Evolutionary conservation across 768 basidiomycete genomes (phyloP), one percentile per base, ranked within the genome.

Genomic region (Dictyophora rubrovolvata): DNA sequence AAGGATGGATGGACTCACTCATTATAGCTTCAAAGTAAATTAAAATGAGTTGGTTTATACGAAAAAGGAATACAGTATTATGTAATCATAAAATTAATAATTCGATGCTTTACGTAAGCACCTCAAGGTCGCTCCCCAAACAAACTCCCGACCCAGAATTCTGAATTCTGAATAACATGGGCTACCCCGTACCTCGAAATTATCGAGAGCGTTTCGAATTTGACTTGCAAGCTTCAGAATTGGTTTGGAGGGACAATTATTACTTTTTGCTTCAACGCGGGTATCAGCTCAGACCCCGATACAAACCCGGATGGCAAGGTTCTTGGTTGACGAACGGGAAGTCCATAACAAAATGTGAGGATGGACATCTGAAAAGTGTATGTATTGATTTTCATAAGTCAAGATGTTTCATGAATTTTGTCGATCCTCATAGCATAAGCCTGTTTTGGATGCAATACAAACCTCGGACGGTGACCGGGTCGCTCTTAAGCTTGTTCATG

Each of bases 221-320:
- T 7, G 28, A 53, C 6, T 6, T 53, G 6, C 20, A 21, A 4
- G 16, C 51, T 23, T n/a, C 4, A 11, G 51, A 53, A 11, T 8
- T 17, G 5, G 20, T 53, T 51, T 69, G 70, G 68, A 34, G 65
- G 1, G 63, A 65, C 37, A 67, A 67, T 56, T 68, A 70, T 48
- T 17, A 53, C 1, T 73, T 71, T 70, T 61, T 73, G 4, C 55
- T 65, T n/a, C 63, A 64, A 5, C 62, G 62, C 33, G 70, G 73
- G n/a, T 75, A 74, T 59, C 50, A 62, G 12, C 66, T 76, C 5
- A 69, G 70, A 1, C 63, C 69, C 0, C 65, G 75, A 1, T 74
- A 69, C 54, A 52, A 21, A 36, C 73, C 67, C 0, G 67, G 64
- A 23, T 74, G 73, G 73, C 56, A 63, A 8, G 69, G 70, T 0